Evolutionary conservation across 169 alveolate genomes (phyloP).

Genomic region (Plasmodium coatneyi): DNA sequence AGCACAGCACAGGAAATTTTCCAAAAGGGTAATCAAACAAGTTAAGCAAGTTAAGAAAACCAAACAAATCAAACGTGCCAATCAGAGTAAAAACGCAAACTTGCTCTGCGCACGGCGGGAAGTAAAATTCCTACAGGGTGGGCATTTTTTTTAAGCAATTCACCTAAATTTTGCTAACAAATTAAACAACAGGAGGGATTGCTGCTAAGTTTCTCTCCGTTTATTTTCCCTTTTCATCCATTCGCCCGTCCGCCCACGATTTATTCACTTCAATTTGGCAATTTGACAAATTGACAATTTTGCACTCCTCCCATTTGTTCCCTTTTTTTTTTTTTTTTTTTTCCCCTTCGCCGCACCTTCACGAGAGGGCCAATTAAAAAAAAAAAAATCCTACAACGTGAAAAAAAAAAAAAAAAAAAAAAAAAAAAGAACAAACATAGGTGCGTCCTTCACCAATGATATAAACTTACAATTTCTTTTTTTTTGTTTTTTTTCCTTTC

Average conservation of each 20-base stretch:
- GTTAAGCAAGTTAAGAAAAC: not conserved
- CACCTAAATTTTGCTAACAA: not conserved
- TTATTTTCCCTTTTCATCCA: not conserved
- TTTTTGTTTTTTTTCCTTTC: not conserved
- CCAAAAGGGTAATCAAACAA: not conserved
- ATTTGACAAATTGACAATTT: not conserved
- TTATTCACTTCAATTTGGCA: not conserved
- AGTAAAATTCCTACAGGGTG: not conserved
- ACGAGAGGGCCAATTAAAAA: not conserved
- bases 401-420: not conserved
- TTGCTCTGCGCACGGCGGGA: not conserved
- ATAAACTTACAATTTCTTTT: not conserved
- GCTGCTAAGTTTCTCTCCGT: not conserved
- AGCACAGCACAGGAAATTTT: not conserved
- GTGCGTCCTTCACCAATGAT: not conserved
- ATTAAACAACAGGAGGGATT: not conserved
- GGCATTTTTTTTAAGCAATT: conserved; percentile 13
- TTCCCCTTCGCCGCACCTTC: not conserved
- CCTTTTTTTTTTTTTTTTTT: not conserved
- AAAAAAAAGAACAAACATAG: not conserved
- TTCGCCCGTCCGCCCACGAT: not conserved
- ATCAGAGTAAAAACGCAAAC: not conserved
- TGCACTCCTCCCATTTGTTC: not conserved
- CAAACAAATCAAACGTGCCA: not conserved
- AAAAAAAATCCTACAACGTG: conserved; percentile 4